Conservation (phyloP, 2,329 filamentous ascomycete species). For the Scopulariopsis brevicaulis region DNA sequence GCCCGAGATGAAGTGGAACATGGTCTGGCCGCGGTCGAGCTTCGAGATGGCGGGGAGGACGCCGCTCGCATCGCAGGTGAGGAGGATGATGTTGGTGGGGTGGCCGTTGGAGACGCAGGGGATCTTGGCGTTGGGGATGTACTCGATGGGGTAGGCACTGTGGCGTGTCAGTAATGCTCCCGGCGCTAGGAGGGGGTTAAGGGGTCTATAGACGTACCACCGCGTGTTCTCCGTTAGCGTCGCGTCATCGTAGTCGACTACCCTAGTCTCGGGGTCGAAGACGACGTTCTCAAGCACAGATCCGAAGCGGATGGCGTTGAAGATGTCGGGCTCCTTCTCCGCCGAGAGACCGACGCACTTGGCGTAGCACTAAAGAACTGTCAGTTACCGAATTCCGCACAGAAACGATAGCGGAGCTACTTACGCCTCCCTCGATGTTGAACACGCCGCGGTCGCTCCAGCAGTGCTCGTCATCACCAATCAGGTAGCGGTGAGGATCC, state of each 20-base stretch:
- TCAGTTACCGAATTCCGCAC: not conserved
- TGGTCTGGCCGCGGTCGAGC: conserved; percentile 86
- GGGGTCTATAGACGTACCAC: conserved; percentile 23
- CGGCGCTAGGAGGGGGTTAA: conserved; percentile 7
- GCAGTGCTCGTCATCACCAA: conserved; percentile 99
- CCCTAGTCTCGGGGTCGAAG: conserved; percentile 80
- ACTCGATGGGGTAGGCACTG: conserved; percentile 92
- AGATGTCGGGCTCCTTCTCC: conserved; percentile 99
- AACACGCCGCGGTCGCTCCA: conserved; percentile 95
- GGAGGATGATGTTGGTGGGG: conserved; percentile 93
- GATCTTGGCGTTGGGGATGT: conserved; percentile 98
- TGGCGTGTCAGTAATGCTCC: conserved; percentile 9
- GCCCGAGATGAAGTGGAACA: conserved; percentile 99
- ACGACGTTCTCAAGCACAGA: conserved; percentile 98
- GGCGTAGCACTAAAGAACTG: conserved; percentile 65
- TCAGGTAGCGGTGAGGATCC: conserved; percentile 89
- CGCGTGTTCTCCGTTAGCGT: conserved; percentile 98
- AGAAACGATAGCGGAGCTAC: not conserved
- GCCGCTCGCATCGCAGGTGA: conserved; percentile 95
- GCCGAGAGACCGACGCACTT: conserved; percentile 96
- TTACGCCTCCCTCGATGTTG: conserved; percentile 88
- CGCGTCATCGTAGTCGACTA: conserved; percentile 89
- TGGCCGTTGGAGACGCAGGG: conserved; percentile 81
- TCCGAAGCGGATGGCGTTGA: conserved; percentile 88
- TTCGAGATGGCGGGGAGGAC: conserved; percentile 97